Evolutionary conservation across 495 filamentous ascomycete species (phyloP).

Genomic region (Xylaria longipes): DNA sequence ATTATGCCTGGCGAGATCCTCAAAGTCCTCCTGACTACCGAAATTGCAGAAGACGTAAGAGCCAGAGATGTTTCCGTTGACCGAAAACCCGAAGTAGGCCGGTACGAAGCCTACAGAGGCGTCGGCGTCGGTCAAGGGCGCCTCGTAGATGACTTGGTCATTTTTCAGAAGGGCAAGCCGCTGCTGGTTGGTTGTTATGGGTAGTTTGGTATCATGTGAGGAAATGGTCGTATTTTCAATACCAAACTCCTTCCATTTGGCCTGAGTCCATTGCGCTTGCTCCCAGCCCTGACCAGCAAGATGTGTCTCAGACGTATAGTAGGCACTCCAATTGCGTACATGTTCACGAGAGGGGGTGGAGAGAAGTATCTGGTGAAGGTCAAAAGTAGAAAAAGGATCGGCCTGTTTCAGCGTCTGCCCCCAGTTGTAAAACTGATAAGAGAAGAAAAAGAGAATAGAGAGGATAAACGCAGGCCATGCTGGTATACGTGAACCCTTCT

Average conservation of each 20-base stretch:
- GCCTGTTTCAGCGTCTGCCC: no score
- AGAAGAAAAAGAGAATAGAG: no score
- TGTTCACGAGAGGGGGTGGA: neutral
- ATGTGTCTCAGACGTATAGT: neutral
- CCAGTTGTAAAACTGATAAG: no score
- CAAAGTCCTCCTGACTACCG: conserved; percentile 73
- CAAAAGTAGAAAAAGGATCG: no score
- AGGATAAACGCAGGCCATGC: no score
- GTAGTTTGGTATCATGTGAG: neutral
- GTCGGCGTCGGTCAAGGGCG: neutral
- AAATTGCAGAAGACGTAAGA: conserved; percentile 74
- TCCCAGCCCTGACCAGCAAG: neutral
- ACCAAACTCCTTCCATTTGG: conserved; percentile 12
- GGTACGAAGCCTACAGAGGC: conserved; percentile 36
- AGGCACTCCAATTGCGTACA: conserved; percentile 14
- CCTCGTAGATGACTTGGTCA: conserved; percentile 2
- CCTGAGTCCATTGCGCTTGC: conserved; percentile 5
- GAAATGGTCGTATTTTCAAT: neutral
- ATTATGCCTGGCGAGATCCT: conserved; percentile 70
- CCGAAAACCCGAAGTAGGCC: conserved; percentile 85
- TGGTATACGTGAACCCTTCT: no score
- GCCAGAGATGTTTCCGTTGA: conserved; percentile 76
- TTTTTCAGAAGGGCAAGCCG: neutral
- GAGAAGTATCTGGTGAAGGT: neutral
- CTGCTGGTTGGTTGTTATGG: neutral